Conservation (phyloP, 2,329 filamentous ascomycete genomes). For the Drechslerella dactyloides region DNA sequence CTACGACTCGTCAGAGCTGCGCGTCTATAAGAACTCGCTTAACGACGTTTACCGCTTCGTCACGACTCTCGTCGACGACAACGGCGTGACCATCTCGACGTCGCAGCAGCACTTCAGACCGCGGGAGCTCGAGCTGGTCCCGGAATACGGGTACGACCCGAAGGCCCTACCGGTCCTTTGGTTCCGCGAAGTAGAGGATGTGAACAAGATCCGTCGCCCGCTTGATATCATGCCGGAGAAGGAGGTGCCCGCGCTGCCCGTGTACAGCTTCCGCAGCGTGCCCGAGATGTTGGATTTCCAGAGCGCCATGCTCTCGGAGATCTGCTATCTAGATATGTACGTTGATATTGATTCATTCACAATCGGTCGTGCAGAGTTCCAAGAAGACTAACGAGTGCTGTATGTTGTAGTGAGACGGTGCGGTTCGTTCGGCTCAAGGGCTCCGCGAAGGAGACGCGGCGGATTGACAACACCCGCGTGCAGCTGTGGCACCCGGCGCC, state of each 20-base stretch:
- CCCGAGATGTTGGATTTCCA: slow-evolving; percentile 49
- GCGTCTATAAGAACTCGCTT: slow-evolving; percentile 30
- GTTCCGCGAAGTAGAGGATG: slow-evolving; percentile 43
- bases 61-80: slow-evolving; percentile 33
- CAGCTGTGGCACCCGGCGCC: slow-evolving; percentile 42
- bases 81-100: slow-evolving; percentile 31
- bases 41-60: slow-evolving; percentile 39
- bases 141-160: slow-evolving; percentile 46
- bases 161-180: slow-evolving; percentile 29
- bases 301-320: slow-evolving; percentile 27
- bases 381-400: slow-evolving; percentile 15
- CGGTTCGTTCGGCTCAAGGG: slow-evolving; percentile 44
- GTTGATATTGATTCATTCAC: background rate
- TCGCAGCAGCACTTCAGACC: slow-evolving; percentile 35
- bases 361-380: background rate
- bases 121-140: slow-evolving; percentile 39
- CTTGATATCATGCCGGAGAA: slow-evolving; percentile 46
- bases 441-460: slow-evolving; percentile 39
- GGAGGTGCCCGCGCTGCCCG: slow-evolving; percentile 35
- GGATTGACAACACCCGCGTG: slow-evolving; percentile 45
- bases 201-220: slow-evolving; percentile 34
- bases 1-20: slow-evolving; percentile 34
- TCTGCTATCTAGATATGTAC: slow-evolving; percentile 50
- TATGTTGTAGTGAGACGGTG: slow-evolving; percentile 39
- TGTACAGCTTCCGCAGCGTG: slow-evolving; percentile 20